Evolutionary conservation across 768 basidiomycete species (phyloP), one percentile per base, ranked within the genome.

Genomic region (Boletus coccyginus): DNA sequence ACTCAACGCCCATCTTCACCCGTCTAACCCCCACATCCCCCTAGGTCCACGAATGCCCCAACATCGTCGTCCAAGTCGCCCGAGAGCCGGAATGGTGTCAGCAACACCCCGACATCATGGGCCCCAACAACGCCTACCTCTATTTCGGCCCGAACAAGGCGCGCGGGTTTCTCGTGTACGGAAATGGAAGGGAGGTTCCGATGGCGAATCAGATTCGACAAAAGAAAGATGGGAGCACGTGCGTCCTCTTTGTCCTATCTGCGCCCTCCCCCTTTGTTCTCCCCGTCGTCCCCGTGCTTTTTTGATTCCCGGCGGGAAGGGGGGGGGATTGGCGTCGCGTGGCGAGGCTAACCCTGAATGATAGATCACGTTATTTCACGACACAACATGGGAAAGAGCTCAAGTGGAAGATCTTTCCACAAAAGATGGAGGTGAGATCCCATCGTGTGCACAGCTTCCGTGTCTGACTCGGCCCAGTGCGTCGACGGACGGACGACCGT

Each of bases 81-180:
- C 82, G 90, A 17, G 87, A 91, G 63, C 69, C 77, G 0, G 76
- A 74, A 21, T 91, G 90, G 89, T 75, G 82, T 24, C 78, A 83
- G 62, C 84, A 83, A 53, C 84, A 89, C 65, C 81, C 83, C 24
- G 78, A 75, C 46, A 84, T 90, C 59, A 86, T 90, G 84, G 90
- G 90, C n/a, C 90, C 90, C n/a, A 81, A 78, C 56, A 86, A 81
- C 40, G 83, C 90, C 7, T 89, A 79, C 66, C 81, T 90, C 58
- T 91, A 89, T 65, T 83, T 92, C 56, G 90, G 90, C 1, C 88
- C 90, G 7, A 75, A 75, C 41, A 79, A 76, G 52, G 62, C 76
- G 3, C 79, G 81, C 5, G 90, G 90, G 3, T 83, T 83, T 62
- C 72, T 90, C 50, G 78, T 81, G 42, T 90, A 90, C 54, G 89